Base-by-base conservation (phyloP, 179 eudicot genomes). In the Beta lomatogona region DNA sequence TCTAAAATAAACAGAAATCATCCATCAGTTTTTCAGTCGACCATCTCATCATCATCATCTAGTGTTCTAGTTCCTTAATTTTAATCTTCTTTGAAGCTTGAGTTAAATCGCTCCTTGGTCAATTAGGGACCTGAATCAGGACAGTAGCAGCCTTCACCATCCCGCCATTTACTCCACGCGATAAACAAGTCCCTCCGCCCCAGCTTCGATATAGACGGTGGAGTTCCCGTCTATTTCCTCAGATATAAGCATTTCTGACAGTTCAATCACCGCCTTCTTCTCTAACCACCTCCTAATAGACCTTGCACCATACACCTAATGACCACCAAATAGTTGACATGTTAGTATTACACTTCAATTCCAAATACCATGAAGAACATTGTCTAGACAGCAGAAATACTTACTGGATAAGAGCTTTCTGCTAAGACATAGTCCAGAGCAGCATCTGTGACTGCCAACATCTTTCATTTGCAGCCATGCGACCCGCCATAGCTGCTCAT, bases 211-310 rank as follows among this genome's bases (percentile, higher is more conserved):
- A 74, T 84, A 96, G 1, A 94, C 99, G 0, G 97, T 94, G 0
- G 97, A 90, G 82, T 94, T 94, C 80, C 94, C 99, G 15, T 96
- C 99, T 0, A 96, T 96, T 77, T 90, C 97, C 73, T 88, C 99
- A 71, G 73, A 78, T 0, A 96, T 80, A 1, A 96, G 95, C 99
- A 96, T 93, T 71, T 85, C 92, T 0, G 98, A 94, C 57, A 96
- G 71, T 86, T 94, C 97, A 0, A 98, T 96, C 66, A 96, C 99
- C n/a, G 93, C 98, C 80, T 88, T 91, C 76, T 88, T 93, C 87
- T 94, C 99, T 44, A 96, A 82, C 97, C 98, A 96, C 74, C 99
- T 92, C 81, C 97, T 88, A 0, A 96, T 94, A 0, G 99, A 97
- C 59, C 99, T 89, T 46, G 98, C 99, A 55, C 99, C 99, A 67